A percentile compares a stretch with the other conserved stretches of the same genome.
phyloP scores from a whole-genome alignment of 31 red algal species.

The Odonthalia washingtoniensis region DNA sequence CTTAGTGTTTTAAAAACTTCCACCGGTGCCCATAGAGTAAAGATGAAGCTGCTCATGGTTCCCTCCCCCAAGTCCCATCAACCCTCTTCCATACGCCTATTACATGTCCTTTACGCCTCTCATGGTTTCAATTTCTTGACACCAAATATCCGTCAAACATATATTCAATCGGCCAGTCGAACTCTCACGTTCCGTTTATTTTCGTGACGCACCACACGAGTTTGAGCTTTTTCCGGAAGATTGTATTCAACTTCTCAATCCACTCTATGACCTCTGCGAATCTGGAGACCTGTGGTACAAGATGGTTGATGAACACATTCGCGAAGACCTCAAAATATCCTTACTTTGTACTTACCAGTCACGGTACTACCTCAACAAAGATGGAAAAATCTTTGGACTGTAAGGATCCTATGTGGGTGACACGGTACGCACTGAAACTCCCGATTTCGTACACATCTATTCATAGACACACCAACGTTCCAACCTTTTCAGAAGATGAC shows the following conservation, averaged over 20 bases:
- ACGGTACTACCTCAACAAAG: background rate
- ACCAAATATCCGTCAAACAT: slow-evolving; percentile 40
- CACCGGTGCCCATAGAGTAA: slow-evolving; percentile 9
- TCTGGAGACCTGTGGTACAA: too few relatives aligned
- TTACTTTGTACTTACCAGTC: slow-evolving; percentile 36
- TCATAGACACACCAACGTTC: background rate
- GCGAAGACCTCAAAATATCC: background rate
- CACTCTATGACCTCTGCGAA: slow-evolving; percentile 38
- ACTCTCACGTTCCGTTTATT: slow-evolving; percentile 26
- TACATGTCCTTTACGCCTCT: slow-evolving; percentile 25
- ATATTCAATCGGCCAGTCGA: slow-evolving; percentile 41
- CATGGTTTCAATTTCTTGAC: too few relatives aligned
- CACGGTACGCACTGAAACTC: background rate
- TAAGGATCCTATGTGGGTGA: too few relatives aligned
- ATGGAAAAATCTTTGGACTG: too few relatives aligned
- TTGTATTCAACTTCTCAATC: slow-evolving; percentile 41
- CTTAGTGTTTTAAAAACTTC: too few relatives aligned
- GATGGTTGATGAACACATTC: slow-evolving; percentile 23
- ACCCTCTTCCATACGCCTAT: slow-evolving; percentile 22
- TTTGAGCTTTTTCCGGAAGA: slow-evolving; percentile 39
- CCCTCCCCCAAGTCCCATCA: slow-evolving; percentile 33
- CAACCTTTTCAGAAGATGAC: slow-evolving; percentile 16
- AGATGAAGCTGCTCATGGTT: slow-evolving; percentile 40
- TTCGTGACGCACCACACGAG: slow-evolving; percentile 29
- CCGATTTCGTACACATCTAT: background rate